Evolutionary conservation across 305 asterid species (phyloP).

Genomic region (Euphrasia arctica): DNA sequence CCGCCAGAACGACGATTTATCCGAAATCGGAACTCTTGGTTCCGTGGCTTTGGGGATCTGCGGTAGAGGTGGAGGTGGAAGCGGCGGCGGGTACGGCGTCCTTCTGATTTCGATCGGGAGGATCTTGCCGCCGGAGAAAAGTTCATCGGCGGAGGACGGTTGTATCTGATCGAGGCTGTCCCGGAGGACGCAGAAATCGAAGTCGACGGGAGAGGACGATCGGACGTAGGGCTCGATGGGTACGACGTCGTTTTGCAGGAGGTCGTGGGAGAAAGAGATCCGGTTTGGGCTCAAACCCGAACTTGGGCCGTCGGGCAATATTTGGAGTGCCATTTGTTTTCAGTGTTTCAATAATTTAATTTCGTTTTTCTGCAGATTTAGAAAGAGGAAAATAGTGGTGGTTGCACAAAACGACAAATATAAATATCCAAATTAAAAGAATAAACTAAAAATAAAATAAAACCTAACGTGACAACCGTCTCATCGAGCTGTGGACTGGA

Average conservation of each 20-base stretch:
- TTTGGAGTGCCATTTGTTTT: constrained; percentile 52
- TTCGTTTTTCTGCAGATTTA: background rate
- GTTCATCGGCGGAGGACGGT: constrained; percentile 84
- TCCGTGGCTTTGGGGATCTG: background rate
- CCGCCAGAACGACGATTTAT: constrained; percentile 70
- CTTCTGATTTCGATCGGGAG: constrained; percentile 83
- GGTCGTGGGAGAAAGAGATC: constrained; percentile 75
- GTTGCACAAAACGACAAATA: background rate
- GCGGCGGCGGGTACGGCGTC: constrained; percentile 25
- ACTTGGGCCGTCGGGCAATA: constrained; percentile 56
- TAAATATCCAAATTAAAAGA: no score
- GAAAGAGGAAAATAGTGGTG: background rate
- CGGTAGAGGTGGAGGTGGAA: constrained; percentile 5
- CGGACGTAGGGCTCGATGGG: constrained; percentile 59
- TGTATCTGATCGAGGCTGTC: constrained; percentile 51
- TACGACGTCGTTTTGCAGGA: constrained; percentile 51
- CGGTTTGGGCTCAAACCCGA: constrained; percentile 56
- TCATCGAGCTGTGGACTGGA: no score
- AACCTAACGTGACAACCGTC: no score
- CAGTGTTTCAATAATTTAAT: no score
- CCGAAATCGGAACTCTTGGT: background rate
- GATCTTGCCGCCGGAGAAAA: constrained; percentile 78
- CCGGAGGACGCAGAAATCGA: constrained; percentile 80
- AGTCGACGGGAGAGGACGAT: constrained; percentile 53
- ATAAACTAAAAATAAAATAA: no score